These are phyloP conservation scores for Pleurotus tuber-regium DNA, from an alignment of 768 basidiomycete genomes.

Conservation along the genomic window DNA sequence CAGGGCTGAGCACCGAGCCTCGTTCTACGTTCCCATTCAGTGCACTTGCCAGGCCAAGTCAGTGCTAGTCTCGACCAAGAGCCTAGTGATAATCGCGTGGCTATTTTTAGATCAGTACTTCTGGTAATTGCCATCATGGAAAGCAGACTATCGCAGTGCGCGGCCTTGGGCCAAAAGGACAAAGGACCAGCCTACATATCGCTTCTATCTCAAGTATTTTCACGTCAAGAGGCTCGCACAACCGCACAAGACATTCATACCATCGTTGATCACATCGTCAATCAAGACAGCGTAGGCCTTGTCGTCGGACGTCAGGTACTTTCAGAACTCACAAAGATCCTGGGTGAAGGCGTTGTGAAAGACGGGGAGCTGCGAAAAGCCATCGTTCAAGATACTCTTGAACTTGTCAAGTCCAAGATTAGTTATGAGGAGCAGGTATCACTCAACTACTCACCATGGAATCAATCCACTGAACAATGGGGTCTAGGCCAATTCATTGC, in stretches of 20 bases:
- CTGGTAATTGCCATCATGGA: slow-evolving; percentile 56
- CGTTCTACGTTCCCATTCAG: too few relatives aligned
- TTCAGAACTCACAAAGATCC: slow-evolving; percentile 73
- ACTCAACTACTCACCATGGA: not conserved
- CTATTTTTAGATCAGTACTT: too few relatives aligned
- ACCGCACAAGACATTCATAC: slow-evolving; percentile 59
- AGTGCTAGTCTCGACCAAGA: too few relatives aligned
- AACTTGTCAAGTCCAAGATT: slow-evolving; percentile 69
- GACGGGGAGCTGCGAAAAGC: slow-evolving; percentile 60
- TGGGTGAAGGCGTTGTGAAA: slow-evolving; percentile 55
- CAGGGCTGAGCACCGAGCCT: too few relatives aligned
- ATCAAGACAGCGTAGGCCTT: slow-evolving; percentile 77
- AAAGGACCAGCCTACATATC: slow-evolving; percentile 74
- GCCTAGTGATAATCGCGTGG: too few relatives aligned
- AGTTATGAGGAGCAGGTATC: slow-evolving; percentile 94
- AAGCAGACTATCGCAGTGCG: slow-evolving; percentile 57
- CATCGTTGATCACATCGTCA: slow-evolving; percentile 78
- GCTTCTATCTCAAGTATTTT: slow-evolving; percentile 65
- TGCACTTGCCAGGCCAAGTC: too few relatives aligned
- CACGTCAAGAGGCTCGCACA: slow-evolving; percentile 41
- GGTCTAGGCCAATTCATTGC: slow-evolving; percentile 73
- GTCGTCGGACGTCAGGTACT: slow-evolving; percentile 89
- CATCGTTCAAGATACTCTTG: slow-evolving; percentile 74
- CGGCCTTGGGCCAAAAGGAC: slow-evolving; percentile 76
- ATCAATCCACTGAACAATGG: not conserved